Evolutionary conservation across 2,329 filamentous ascomycete species (phyloP).

Genomic region (Endocalyx cinctus): DNA sequence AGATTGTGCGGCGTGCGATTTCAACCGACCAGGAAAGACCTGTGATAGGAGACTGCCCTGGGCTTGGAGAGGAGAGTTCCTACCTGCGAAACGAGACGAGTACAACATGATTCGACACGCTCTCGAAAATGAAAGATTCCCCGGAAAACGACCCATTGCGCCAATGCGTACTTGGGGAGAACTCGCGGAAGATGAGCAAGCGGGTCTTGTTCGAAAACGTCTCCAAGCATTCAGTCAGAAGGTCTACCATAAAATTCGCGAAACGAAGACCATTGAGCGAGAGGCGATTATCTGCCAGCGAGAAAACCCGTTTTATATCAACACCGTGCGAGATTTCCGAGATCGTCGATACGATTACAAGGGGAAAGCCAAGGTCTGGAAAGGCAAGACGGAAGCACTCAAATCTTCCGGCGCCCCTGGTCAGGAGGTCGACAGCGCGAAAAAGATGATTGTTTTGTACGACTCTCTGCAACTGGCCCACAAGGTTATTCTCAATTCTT

Average conservation of each 20-base stretch:
- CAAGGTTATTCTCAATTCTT: constrained; percentile 98
- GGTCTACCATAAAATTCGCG: constrained; percentile 98
- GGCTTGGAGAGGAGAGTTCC: constrained; percentile 96
- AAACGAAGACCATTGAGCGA: constrained; percentile 83
- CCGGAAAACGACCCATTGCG: constrained; percentile 68
- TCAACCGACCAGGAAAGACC: constrained; percentile 95
- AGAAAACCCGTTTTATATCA: constrained; percentile 97
- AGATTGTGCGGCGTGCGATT: constrained; percentile 95
- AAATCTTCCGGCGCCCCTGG: constrained; percentile 75
- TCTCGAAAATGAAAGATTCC: constrained; percentile 88
- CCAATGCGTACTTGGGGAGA: constrained; percentile 75
- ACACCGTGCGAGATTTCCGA: constrained; percentile 93
- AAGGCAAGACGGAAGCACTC: constrained; percentile 85
- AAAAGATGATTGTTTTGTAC: constrained; percentile 97
- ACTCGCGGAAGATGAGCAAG: constrained; percentile 76
- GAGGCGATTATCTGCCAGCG: constrained; percentile 98
- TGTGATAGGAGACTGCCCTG: constrained; percentile 93
- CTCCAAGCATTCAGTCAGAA: constrained; percentile 94
- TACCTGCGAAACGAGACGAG: constrained; percentile 93
- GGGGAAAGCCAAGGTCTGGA: constrained; percentile 97
- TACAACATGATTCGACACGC: constrained; percentile 98
- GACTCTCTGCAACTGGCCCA: constrained; percentile 95
- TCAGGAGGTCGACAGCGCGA: constrained; percentile 82
- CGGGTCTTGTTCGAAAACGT: constrained; percentile 74
- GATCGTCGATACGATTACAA: constrained; percentile 98